phyloP scores from a whole-genome alignment of 176 grass and related monocot species.

The Canna indica region DNA sequence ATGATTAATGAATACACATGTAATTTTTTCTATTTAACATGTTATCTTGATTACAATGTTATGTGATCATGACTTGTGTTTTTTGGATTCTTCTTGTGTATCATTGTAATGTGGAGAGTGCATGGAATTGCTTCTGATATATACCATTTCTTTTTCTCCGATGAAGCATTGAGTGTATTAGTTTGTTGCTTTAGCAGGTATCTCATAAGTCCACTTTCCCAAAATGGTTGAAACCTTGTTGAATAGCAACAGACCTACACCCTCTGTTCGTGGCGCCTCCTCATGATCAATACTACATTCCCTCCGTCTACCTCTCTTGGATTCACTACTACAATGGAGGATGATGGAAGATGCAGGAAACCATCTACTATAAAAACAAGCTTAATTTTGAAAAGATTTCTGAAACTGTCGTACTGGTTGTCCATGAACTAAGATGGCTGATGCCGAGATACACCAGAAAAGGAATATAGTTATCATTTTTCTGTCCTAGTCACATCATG shows the following conservation, averaged over 20 bases:
- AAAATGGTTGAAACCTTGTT: background rate
- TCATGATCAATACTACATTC: background rate
- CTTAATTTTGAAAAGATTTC: too few species aligned
- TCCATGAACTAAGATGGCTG: background rate
- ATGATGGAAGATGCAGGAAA: too few species aligned
- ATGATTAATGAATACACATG: too few species aligned
- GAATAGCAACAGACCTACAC: background rate
- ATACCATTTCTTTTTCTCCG: background rate
- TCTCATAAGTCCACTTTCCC: background rate
- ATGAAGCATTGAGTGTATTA: background rate
- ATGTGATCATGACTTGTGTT: background rate
- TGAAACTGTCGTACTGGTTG: background rate
- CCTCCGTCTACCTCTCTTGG: background rate
- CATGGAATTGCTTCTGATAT: background rate
- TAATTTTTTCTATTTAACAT: too few species aligned
- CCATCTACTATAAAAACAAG: too few species aligned
- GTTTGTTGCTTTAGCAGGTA: background rate
- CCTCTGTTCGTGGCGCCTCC: too few species aligned
- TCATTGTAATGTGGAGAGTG: background rate
- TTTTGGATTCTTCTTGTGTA: background rate
- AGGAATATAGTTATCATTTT: background rate
- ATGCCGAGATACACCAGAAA: background rate
- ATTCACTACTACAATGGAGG: too few species aligned
- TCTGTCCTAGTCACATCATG: background rate
- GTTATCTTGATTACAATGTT: too few species aligned